These are phyloP conservation scores for Cyberlindnera amylophila DNA, from an alignment of 805 yeast species.

Conservation along the genomic window DNA sequence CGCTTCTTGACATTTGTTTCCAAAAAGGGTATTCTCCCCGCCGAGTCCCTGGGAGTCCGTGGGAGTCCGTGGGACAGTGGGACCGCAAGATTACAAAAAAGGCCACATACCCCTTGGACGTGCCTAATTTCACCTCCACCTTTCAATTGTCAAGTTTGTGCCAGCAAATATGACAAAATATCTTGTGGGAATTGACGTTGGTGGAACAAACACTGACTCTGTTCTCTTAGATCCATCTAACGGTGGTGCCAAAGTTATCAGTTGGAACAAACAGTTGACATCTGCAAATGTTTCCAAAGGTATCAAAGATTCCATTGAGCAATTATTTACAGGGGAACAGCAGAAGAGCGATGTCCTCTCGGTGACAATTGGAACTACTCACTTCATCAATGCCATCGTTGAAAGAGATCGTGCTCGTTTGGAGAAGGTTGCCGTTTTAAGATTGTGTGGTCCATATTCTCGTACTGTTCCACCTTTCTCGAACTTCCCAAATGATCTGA, in stretches of 20 bases:
- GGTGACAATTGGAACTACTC: conserved; percentile 51
- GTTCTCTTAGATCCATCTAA: conserved; percentile 39
- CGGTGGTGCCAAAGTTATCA: conserved; percentile 32
- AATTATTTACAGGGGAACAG: conserved; percentile 28
- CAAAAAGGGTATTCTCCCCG: conserved; percentile 3
- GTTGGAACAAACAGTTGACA: conserved; percentile 42
- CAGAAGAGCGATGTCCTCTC: conserved; percentile 34
- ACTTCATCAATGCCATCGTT: conserved; percentile 47
- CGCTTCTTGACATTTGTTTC: no score
- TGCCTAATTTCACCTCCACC: no score
- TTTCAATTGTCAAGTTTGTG: no score
- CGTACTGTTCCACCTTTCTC: conserved; percentile 37
- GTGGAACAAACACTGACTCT: conserved; percentile 49
- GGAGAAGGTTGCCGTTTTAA: conserved; percentile 42
- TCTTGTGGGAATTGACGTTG: conserved; percentile 47
- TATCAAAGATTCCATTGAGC: conserved; percentile 34
- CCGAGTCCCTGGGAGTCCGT: no score
- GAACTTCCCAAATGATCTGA: conserved; percentile 41
- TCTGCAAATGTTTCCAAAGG: conserved; percentile 43
- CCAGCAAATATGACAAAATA: conserved; percentile 17
- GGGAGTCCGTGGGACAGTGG: no score
- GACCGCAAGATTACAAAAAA: no score
- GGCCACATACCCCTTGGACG: no score
- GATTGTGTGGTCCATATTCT: conserved; percentile 43
- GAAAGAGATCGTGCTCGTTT: conserved; percentile 41